Evolutionary conservation across 2,329 filamentous ascomycete genomes (phyloP), one percentile per base, ranked within the genome.

Genomic region (Endothia cerciana): DNA sequence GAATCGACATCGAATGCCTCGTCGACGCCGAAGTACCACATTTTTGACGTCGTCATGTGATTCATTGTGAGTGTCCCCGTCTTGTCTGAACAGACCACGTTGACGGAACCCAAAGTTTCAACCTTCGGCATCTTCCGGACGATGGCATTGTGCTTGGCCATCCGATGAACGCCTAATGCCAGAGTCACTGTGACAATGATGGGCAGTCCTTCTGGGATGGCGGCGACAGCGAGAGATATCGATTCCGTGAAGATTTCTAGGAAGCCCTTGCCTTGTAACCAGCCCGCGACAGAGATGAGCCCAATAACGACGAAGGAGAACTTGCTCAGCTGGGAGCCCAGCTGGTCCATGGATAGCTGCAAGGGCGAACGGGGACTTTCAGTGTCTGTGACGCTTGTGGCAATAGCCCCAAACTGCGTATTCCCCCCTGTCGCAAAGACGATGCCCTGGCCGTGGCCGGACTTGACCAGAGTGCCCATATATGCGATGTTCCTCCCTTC

Each of bases 31-130:
- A 97, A 97, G 75, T 94, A 92, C 95, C 95, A 99, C 82, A 99
- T 89, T 74, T 95, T 97, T 19, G 93, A 94, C 0, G 93, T 93
- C 0, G 95, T 97, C 95, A 99, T 98, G 75, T 99, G 95, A 75
- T 98, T 99, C 75, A 94, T 93, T 0, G 95, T 99, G 68, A 99
- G 81, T 1, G 95, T 99, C 40, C 94, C 89, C 53, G 95, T 99
- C 81, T 99, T 99, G 82, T 99, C 95, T 71, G 93, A 97, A 81
- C 96, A 99, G 7, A 99, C 93, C n/a, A 99, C 94, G 73, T 98
- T 99, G 66, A 99, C 95, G n/a, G 94, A 97, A 10, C 96, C 96
- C 5, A 99, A 81, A 0, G 95, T 99, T 77, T 99, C 95, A 10
- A 99, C 96, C 77, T 95, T 98, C 28, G 96, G 96, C 79, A 99